Evolutionary conservation across 1,139 yeast genomes (phyloP), one percentile per base, ranked within the genome.

Genomic region (Kazachstania sp.): DNA sequence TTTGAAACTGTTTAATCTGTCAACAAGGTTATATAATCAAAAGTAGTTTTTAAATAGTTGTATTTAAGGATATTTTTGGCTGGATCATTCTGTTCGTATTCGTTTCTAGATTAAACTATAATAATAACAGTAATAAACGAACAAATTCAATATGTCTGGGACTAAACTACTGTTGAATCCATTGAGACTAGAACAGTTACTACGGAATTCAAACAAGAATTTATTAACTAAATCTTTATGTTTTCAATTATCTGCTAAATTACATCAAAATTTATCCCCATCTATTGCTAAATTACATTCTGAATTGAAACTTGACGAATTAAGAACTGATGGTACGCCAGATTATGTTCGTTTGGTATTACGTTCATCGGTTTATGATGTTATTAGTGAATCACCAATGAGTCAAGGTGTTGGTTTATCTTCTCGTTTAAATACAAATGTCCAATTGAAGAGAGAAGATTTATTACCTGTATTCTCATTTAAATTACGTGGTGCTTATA

Each of bases 401-500:
- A 78, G 86, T 0, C 73, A 74, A 41, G 98, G 96, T 0, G 77
- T 80, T 9, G 81, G 84, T 40, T 71, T 92, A 46, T 82, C 94
- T 1, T 82, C 82, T 46, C 81, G 80, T 59, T 72, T 81, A 20
- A 84, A 84, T 44, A 74, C 95, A 39, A 82, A 82, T 43, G 81
- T 94, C 15, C 73, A 75, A 52, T 71, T 92, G 55, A 92, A 92
- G 61, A 75, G 99, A 55, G 99, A 92, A 65, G 99, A 94, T 61
- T 72, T 88, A 43, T 75, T 87, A 48, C 97, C 99, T 0, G 98
- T 94, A 12, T 92, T 92, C 66, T 85, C 95, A 37, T 92, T 92
- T 77, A 92, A 92, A 69, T 74, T 92, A 52, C 81, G 99, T 64
- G 99, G 99, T 50, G 99, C 98, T 23, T 87, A 90, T 68, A 92